A percentile compares a stretch with the other conserved stretches of the same genome.
phyloP scores from a whole-genome alignment of 305 asterid species.

The Andrographis paniculata region DNA sequence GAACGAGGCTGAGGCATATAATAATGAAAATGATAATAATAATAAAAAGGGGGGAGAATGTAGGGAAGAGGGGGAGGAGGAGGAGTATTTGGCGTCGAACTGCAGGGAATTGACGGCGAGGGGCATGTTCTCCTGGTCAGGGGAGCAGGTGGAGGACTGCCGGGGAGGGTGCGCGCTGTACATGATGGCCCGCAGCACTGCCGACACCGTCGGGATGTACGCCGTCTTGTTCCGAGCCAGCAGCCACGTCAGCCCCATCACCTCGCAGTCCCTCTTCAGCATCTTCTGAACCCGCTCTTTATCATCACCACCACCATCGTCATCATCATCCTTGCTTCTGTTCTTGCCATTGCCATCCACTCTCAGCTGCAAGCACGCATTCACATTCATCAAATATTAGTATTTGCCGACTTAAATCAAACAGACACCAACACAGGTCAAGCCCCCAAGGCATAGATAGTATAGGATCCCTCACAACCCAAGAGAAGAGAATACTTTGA shows the following conservation, averaged over 20 bases:
- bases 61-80: too few relatives aligned
- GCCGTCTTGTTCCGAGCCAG: conserved; percentile 95
- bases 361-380: conserved; percentile 36
- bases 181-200: conserved; percentile 90
- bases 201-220: conserved; percentile 94
- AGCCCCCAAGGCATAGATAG: too few relatives aligned
- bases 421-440: too few relatives aligned
- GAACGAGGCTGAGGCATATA: too few relatives aligned
- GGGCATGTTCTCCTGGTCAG: conserved; percentile 99
- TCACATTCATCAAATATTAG: too few relatives aligned
- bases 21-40: too few relatives aligned
- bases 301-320: conserved; percentile 2
- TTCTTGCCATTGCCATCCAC: conserved; percentile 64
- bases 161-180: conserved; percentile 86
- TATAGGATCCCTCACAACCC: too few relatives aligned
- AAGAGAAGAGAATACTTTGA: too few relatives aligned
- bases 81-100: conserved; percentile 26
- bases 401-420: too few relatives aligned
- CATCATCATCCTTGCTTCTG: conserved; percentile 23
- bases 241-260: conserved; percentile 99
- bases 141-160: conserved; percentile 74
- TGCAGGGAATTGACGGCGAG: conserved; percentile 95
- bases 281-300: conserved; percentile 57
- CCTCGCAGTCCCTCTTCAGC: conserved; percentile 77
- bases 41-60: too few relatives aligned